Evolutionary conservation across 305 asterid genomes (phyloP), one percentile per base, ranked within the genome.

Genomic region (Caryopteris hybrid): DNA sequence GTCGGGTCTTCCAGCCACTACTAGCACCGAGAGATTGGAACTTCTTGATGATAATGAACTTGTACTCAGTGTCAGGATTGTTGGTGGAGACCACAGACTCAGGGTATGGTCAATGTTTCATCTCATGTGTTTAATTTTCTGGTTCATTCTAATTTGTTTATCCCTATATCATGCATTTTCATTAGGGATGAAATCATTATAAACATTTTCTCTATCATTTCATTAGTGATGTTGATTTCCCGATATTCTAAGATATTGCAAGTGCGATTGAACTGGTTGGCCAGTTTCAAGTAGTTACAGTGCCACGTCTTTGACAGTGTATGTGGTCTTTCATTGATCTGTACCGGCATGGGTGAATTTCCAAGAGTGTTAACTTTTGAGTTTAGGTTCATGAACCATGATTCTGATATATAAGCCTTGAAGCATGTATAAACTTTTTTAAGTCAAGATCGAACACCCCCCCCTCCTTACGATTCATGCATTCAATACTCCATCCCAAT

Each of bases 1-100:
- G 81, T 88, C 95, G 0, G 95, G 95, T 65, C 97, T 90, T 77
- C 97, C 96, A 38, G 97, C 96, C 58, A 88, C 97, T 34, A 86
- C 94, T 50, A 90, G 97, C 87, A 88, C 95, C 4, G 96, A 90
- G 83, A 85, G 92, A 67, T 73, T 90, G 76, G 97, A 90, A 81
- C 85, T 84, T 76, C 96, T 90, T 27, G 92, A 90, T 72, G 97
- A 90, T 74, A 86, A 88, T 34, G 86, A 88, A 46, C 97, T 82
- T 77, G 73, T 90, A 51, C 88, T 88, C 59, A 78, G 88, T 48
- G 79, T 90, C 71, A 83, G 85, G 77, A 84, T 90, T 70, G 51
- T 90, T 74, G 96, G 96, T 42, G 97, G 97, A 39, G 97, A 90
- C 72, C 97, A 90, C 81, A 81, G 90, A 68, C 94, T 90, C 73